These are phyloP conservation scores for Suhomyces wounanorum DNA, from an alignment of 1,139 yeast species.

Conservation along the genomic window DNA sequence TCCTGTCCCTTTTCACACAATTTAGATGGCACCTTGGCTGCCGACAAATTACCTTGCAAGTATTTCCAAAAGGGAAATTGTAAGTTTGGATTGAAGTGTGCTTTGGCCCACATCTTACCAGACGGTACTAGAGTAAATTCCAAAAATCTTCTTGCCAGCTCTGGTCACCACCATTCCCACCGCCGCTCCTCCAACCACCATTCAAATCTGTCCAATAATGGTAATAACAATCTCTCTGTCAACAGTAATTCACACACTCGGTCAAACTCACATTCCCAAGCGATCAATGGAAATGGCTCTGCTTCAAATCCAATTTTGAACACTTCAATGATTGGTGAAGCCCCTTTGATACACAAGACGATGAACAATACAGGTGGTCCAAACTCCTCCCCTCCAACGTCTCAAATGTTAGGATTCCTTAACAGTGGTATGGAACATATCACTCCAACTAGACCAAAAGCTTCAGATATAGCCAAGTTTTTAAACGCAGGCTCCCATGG, in stretches of 20 bases:
- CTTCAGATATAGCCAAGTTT: slow-evolving; percentile 11
- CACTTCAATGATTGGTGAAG: neutral
- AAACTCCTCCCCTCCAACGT: slow-evolving; percentile 2
- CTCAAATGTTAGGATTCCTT: slow-evolving; percentile 21
- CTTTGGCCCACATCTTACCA: slow-evolving; percentile 85
- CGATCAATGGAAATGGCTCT: neutral
- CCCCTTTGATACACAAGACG: neutral
- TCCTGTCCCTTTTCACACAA: slow-evolving; percentile 92
- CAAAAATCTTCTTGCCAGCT: slow-evolving; percentile 24
- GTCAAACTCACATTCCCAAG: neutral
- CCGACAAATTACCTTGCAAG: slow-evolving; percentile 81
- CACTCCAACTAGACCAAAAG: neutral
- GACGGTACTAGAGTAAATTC: slow-evolving; percentile 83
- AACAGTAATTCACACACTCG: neutral
- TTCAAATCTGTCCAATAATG: neutral
- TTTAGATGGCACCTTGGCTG: slow-evolving; percentile 54
- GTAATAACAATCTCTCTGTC: neutral
- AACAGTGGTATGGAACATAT: neutral
- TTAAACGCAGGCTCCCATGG: slow-evolving; percentile 5
- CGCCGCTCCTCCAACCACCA: slow-evolving; percentile 1
- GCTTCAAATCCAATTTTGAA: neutral
- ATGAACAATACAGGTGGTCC: neutral
- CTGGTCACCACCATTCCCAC: slow-evolving; percentile 9
- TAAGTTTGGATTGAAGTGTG: slow-evolving; percentile 90
- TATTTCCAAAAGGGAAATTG: slow-evolving; percentile 94